Conservation (phyloP, 352 stramenopile genomes). For the Globisporangium nodosum region DNA sequence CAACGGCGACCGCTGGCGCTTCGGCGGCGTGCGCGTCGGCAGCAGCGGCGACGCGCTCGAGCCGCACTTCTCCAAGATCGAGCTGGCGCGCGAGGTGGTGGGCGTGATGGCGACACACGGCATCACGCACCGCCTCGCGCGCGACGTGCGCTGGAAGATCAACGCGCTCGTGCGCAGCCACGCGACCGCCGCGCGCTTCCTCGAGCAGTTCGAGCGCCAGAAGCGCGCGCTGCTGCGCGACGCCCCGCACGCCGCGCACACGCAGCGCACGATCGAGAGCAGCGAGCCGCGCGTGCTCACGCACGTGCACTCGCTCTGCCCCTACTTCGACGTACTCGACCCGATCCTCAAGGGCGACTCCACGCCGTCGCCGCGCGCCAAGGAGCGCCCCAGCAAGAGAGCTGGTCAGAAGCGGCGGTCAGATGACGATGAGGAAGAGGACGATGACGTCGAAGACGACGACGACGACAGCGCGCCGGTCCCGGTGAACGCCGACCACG, state of each 20-base stretch:
- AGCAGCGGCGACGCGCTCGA: slow-evolving; percentile 1
- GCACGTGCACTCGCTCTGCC: slow-evolving; percentile 10
- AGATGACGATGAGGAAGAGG: neutral
- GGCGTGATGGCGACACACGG: slow-evolving; percentile 4
- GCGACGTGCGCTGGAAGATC: slow-evolving; percentile 15
- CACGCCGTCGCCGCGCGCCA: neutral
- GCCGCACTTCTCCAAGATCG: slow-evolving; percentile 12
- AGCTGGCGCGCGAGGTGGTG: slow-evolving; percentile 14
- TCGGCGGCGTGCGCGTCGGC: slow-evolving; percentile 7
- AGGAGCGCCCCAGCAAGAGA: neutral
- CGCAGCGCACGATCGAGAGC: slow-evolving; percentile 4
- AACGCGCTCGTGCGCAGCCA: slow-evolving; percentile 12
- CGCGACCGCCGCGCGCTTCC: slow-evolving; percentile 7
- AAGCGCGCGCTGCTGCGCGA: slow-evolving; percentile 5
- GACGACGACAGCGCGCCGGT: neutral
- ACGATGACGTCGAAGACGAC: neutral
- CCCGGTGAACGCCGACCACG: neutral
- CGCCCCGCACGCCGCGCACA: neutral
- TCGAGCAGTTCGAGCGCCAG: slow-evolving; percentile 6
- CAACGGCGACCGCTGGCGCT: slow-evolving; percentile 42
- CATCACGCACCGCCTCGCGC: slow-evolving; percentile 14
- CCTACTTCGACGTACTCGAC: slow-evolving; percentile 11
- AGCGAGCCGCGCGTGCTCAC: slow-evolving; percentile 9
- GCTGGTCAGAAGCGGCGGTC: neutral
- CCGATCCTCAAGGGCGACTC: slow-evolving; percentile 9